Percentiles rank a stretch among this genome's conserved stretches.
Conservation (phyloP, 441 rosid genomes). For the Jatropha multifida region DNA sequence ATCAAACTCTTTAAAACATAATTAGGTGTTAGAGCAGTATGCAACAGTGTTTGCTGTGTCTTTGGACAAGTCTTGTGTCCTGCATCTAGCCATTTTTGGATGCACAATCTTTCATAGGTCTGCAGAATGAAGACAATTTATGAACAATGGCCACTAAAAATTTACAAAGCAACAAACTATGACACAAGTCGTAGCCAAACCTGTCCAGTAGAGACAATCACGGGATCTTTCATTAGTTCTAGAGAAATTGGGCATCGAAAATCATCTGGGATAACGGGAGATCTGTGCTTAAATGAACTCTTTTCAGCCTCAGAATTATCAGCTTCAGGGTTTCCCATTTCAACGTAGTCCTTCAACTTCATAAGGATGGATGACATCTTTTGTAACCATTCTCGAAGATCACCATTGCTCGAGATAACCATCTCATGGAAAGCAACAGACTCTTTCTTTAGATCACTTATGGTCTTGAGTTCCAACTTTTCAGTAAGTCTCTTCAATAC, state of each 20-base stretch:
- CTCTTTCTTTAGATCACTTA: slow-evolving; percentile 75
- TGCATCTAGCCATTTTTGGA: slow-evolving; percentile 96
- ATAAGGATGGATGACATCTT: slow-evolving; percentile 67
- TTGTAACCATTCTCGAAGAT: slow-evolving; percentile 59
- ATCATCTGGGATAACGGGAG: slow-evolving; percentile 96
- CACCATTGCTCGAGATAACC: slow-evolving; percentile 57
- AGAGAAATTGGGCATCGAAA: slow-evolving; percentile 98
- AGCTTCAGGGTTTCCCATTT: slow-evolving; percentile 51
- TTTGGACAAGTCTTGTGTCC: slow-evolving; percentile 97
- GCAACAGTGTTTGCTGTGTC: slow-evolving; percentile 88
- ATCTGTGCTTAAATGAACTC: slow-evolving; percentile 57
- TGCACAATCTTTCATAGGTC: slow-evolving; percentile 94
- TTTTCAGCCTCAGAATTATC: slow-evolving; percentile 48
- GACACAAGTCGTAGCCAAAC: slow-evolving; percentile 32
- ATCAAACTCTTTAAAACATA: slow-evolving; percentile 89
- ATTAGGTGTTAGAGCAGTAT: slow-evolving; percentile 82
- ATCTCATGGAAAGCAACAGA: slow-evolving; percentile 74
- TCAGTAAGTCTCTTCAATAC: slow-evolving; percentile 70
- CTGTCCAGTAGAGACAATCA: slow-evolving; percentile 99
- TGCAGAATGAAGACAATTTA: slow-evolving; percentile 38
- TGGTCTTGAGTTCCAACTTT: slow-evolving; percentile 71
- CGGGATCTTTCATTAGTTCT: slow-evolving; percentile 98
- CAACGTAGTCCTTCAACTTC: slow-evolving; percentile 60
- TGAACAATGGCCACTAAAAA: slow-evolving; percentile 19
- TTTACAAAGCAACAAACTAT: neutral